Evolutionary conservation across 371 early-diverging fungal species (phyloP).

Genomic region (Nosema granulosis): DNA sequence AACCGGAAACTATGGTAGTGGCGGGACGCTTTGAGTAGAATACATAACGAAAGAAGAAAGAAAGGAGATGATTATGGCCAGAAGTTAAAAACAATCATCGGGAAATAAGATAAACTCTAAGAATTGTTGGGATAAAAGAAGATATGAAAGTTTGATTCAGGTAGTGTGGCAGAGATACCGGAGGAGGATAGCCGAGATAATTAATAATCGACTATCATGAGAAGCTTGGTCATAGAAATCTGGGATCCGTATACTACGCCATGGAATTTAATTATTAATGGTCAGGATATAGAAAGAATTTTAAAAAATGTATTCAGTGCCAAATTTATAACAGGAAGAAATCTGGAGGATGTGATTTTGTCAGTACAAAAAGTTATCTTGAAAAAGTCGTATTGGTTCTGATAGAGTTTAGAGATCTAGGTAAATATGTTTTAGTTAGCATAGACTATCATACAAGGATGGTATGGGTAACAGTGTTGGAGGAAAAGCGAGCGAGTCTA

Average conservation of each 20-base stretch:
- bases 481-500: not conserved
- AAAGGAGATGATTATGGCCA: not conserved
- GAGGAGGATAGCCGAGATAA: not conserved
- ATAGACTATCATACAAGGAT: conserved; percentile 31
- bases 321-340: conserved; percentile 25
- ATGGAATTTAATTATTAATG: conserved; percentile 29
- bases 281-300: conserved; percentile 8
- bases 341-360: not conserved
- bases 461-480: conserved; percentile 7
- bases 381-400: not conserved
- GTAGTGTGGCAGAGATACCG: conserved; percentile 8
- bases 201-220: conserved; percentile 15
- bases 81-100: not conserved
- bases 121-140: not conserved
- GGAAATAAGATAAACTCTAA: not conserved
- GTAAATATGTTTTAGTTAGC: not conserved
- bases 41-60: conserved; percentile 12
- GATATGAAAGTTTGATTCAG: not conserved
- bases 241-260: conserved; percentile 6
- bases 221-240: conserved; percentile 3
- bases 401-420: not conserved
- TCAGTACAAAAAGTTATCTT: conserved; percentile 4
- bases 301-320: conserved; percentile 27
- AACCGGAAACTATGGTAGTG: conserved; percentile 2
- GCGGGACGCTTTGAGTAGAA: conserved; percentile 46